These are phyloP conservation scores for Flammula alnicola DNA, from an alignment of 1,284 basidiomycete species.

Conservation along the genomic window DNA sequence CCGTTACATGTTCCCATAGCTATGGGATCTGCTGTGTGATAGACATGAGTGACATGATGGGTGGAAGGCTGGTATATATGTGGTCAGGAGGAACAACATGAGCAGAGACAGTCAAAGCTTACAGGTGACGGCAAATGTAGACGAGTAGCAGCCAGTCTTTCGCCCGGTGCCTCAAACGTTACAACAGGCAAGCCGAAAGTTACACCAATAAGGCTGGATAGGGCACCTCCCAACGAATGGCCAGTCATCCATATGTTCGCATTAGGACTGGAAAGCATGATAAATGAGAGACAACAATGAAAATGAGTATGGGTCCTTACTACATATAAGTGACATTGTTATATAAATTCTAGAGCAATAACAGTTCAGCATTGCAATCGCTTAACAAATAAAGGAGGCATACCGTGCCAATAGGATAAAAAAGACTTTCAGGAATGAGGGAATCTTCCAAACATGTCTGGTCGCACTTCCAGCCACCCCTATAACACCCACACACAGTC, in stretches of 20 bases:
- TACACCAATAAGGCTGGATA: conserved; percentile 85
- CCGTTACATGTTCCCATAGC: conserved; percentile 86
- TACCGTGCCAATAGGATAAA: conserved; percentile 86
- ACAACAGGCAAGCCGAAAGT: conserved; percentile 95
- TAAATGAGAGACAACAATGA: background rate
- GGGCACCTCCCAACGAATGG: conserved; percentile 85
- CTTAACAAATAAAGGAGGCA: conserved; percentile 31
- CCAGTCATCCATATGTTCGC: conserved; percentile 94
- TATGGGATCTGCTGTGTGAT: conserved; percentile 88
- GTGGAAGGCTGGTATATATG: conserved; percentile 57
- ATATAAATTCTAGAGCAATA: conserved; percentile 74
- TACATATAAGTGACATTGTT: conserved; percentile 95
- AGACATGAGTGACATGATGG: conserved; percentile 81
- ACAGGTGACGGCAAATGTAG: conserved; percentile 89
- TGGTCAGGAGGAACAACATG: conserved; percentile 1
- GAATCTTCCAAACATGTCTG: conserved; percentile 82
- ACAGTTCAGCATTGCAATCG: background rate
- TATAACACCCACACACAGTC: conserved; percentile 92
- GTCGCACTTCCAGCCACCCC: conserved; percentile 84
- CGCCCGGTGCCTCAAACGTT: conserved; percentile 91
- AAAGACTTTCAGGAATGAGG: conserved; percentile 84
- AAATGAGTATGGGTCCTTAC: conserved; percentile 28
- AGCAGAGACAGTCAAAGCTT: conserved; percentile 27
- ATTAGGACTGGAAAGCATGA: conserved; percentile 55
- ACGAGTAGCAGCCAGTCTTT: conserved; percentile 82